phyloP scores from a whole-genome alignment of 768 basidiomycete species.

The Mycena venus region DNA sequence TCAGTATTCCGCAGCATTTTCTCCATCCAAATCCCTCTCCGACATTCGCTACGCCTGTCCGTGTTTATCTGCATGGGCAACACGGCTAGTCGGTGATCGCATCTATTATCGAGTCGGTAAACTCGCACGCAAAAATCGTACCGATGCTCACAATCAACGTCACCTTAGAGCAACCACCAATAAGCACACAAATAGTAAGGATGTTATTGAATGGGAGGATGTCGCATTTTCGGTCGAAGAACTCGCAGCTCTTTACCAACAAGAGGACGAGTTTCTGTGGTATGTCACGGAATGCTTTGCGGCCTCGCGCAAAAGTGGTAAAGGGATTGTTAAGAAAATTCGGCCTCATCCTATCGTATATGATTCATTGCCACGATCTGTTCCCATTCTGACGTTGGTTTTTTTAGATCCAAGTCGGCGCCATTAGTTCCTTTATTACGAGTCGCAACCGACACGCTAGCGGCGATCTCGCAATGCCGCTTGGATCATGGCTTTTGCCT shows the following conservation, averaged over 20 bases:
- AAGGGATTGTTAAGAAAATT: neutral
- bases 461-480: too few relatives aligned
- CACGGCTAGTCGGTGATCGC: neutral
- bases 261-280: too few relatives aligned
- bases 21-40: neutral
- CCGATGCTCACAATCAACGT: neutral
- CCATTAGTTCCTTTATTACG: neutral
- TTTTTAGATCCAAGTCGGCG: slow-evolving; percentile 1
- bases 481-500: too few relatives aligned
- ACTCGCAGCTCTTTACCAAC: too few relatives aligned
- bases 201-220: too few relatives aligned
- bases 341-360: neutral
- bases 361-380: neutral
- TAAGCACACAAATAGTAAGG: too few relatives aligned
- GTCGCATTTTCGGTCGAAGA: too few relatives aligned
- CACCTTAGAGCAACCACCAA: too few relatives aligned
- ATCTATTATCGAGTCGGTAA: neutral
- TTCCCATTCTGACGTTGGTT: neutral
- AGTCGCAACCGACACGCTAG: too few relatives aligned
- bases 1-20: too few relatives aligned
- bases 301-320: too few relatives aligned
- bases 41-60: neutral
- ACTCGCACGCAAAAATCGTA: neutral
- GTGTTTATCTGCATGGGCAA: neutral
- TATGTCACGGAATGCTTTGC: too few relatives aligned